Evolutionary conservation across 73 alveolate species (phyloP).

Genomic region (Paramecium caudatum): DNA sequence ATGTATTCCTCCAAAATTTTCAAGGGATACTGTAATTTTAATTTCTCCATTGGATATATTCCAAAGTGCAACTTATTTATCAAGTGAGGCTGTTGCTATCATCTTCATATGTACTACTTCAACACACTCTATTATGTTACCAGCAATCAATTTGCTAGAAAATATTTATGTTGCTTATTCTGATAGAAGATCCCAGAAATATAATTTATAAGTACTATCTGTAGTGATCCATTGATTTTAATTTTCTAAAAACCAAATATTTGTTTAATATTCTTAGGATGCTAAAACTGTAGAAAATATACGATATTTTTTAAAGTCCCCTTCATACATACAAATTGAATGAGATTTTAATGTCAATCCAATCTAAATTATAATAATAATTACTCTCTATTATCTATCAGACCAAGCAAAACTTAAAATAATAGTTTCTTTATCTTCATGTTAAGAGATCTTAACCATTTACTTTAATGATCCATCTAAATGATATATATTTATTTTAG

Average conservation of each 20-base stretch:
- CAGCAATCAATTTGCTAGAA: slow-evolving; percentile 4
- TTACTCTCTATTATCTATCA: slow-evolving; percentile 75
- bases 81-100: slow-evolving; percentile 75
- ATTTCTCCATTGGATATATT: slow-evolving; percentile 59
- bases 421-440: slow-evolving; percentile 67
- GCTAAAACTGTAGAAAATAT: slow-evolving; percentile 62
- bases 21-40: slow-evolving; percentile 49
- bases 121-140: slow-evolving; percentile 67
- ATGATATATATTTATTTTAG: slow-evolving; percentile 55
- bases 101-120: slow-evolving; percentile 70
- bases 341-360: slow-evolving; percentile 73
- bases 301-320: slow-evolving; percentile 54
- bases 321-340: slow-evolving; percentile 72
- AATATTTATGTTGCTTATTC: slow-evolving; percentile 31
- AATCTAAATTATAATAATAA: not conserved
- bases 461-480: slow-evolving; percentile 63
- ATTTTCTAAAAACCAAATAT: slow-evolving; percentile 76
- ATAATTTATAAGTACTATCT: slow-evolving; percentile 58
- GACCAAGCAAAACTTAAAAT: slow-evolving; percentile 76
- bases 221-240: slow-evolving; percentile 73
- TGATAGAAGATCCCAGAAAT: slow-evolving; percentile 70
- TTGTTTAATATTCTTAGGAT: slow-evolving; percentile 64
- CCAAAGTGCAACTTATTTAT: slow-evolving; percentile 70
- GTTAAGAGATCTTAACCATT: slow-evolving; percentile 25
- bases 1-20: slow-evolving; percentile 68